Conservation (phyloP, 2,329 filamentous ascomycete genomes). For the Beauveria sp. region DNA sequence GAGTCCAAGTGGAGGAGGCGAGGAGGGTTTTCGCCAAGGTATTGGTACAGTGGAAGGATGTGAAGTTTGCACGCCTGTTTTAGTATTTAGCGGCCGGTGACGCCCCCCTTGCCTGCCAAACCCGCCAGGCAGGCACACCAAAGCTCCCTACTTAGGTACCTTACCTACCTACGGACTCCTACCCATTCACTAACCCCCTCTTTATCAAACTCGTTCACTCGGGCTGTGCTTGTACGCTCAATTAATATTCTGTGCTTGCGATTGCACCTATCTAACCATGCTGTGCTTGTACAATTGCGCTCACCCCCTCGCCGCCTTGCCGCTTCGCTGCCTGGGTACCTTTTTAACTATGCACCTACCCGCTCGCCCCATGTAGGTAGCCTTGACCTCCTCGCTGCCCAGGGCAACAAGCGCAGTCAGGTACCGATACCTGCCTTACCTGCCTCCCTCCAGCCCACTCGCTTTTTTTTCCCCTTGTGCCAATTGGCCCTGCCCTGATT, state of each 20-base stretch:
- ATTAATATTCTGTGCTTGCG: background rate
- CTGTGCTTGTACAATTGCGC: too few relatives aligned
- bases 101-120: background rate
- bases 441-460: background rate
- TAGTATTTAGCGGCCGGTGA: conserved; percentile 5
- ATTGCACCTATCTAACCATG: too few relatives aligned
- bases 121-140: background rate
- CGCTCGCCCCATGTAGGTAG: background rate
- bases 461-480: background rate
- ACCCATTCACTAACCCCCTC: too few relatives aligned
- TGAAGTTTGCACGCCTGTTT: conserved; percentile 1
- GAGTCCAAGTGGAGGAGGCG: conserved; percentile 6
- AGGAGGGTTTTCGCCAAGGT: conserved; percentile 9
- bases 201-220: too few relatives aligned
- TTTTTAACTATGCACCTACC: background rate
- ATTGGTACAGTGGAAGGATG: background rate
- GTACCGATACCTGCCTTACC: conserved; percentile 5
- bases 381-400: conserved; percentile 7
- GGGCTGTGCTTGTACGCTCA: too few relatives aligned
- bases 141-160: background rate
- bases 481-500: background rate
- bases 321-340: background rate
- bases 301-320: background rate
- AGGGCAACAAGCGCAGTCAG: conserved; percentile 8
- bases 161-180: background rate